phyloP scores from a whole-genome alignment of 352 stramenopile genomes.

The Phytophthora macrochlamydospora region DNA sequence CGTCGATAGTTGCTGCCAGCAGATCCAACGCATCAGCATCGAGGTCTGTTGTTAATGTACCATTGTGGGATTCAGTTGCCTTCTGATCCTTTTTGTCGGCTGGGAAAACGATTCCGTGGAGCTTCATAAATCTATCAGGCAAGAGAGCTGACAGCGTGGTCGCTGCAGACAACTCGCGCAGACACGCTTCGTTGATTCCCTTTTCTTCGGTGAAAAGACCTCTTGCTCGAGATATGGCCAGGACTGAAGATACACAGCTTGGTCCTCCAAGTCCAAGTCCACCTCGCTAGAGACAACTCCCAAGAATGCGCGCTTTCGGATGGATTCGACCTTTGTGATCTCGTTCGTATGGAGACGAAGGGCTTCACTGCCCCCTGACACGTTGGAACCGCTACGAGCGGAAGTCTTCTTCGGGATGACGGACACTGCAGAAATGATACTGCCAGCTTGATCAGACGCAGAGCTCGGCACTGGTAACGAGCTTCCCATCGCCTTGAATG shows the following conservation, averaged over 20 bases:
- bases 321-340: constrained; percentile 55
- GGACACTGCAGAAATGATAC: constrained; percentile 29
- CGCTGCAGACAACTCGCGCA: constrained; percentile 60
- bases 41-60: neutral
- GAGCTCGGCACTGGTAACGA: constrained; percentile 14
- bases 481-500: constrained; percentile 29
- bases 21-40: constrained; percentile 45
- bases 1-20: constrained; percentile 38
- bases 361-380: constrained; percentile 16
- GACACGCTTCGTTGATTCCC: constrained; percentile 56
- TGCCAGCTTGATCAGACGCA: constrained; percentile 9
- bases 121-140: constrained; percentile 59
- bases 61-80: constrained; percentile 12
- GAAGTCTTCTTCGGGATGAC: constrained; percentile 50
- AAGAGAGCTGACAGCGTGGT: constrained; percentile 47
- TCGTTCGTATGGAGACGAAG: constrained; percentile 46
- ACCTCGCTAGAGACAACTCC: constrained; percentile 44
- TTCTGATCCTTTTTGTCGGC: constrained; percentile 40
- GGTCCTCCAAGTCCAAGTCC: constrained; percentile 51
- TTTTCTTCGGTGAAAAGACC: constrained; percentile 45
- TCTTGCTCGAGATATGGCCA: constrained; percentile 81
- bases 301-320: constrained; percentile 75
- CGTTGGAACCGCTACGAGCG: constrained; percentile 17
- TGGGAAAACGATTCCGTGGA: constrained; percentile 78
- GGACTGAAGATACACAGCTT: constrained; percentile 72